Evolutionary conservation across 177 flowering plant species (phyloP).

Genomic region (Tripterygium wilfordii): DNA sequence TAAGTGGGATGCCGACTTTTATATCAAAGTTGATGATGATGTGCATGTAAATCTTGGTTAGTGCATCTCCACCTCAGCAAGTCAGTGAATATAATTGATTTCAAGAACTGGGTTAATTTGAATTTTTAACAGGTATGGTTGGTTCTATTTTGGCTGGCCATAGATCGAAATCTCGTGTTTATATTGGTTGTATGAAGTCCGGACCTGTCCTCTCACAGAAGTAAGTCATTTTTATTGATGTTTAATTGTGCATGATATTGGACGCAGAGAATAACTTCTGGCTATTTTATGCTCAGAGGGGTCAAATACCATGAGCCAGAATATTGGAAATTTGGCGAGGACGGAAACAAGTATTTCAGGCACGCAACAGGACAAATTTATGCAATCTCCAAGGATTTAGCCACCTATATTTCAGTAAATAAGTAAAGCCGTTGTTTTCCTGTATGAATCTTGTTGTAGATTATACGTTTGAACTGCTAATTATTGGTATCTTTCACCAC

Average conservation of each 20-base stretch:
- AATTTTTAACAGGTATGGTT: constrained; percentile 52
- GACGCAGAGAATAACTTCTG: too few relatives aligned
- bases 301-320: constrained; percentile 83
- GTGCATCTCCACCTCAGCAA: constrained; percentile 14
- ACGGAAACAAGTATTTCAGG: constrained; percentile 85
- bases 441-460: not conserved
- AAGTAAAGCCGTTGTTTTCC: constrained; percentile 30
- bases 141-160: constrained; percentile 76
- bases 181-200: constrained; percentile 97
- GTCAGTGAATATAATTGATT: not conserved
- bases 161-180: constrained; percentile 75
- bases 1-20: constrained; percentile 85
- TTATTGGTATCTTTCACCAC: constrained; percentile 7
- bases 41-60: constrained; percentile 79
- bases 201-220: constrained; percentile 83
- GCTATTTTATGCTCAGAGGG: constrained; percentile 38
- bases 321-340: constrained; percentile 94
- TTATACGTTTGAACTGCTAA: not conserved
- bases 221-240: constrained; percentile 30
- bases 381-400: constrained; percentile 83
- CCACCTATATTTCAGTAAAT: constrained; percentile 78
- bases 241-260: not conserved
- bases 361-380: constrained; percentile 93
- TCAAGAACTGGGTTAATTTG: constrained; percentile 4
- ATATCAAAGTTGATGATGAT: constrained; percentile 81